phyloP scores from a whole-genome alignment of 257 asterid species.

The Nicotiana attenuata region DNA sequence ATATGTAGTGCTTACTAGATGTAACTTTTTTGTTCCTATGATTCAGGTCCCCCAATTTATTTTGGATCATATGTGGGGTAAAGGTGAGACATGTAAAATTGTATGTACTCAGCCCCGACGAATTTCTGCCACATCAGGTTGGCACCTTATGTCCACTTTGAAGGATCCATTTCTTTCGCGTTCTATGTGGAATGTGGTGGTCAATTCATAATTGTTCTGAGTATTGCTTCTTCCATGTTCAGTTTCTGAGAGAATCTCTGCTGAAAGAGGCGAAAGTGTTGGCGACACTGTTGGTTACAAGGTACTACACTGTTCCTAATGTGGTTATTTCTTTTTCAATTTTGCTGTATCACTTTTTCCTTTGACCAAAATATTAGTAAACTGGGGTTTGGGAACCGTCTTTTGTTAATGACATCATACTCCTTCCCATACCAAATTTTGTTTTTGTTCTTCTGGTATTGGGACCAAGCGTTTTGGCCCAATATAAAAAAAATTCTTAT shows the following conservation, averaged over 20 bases:
- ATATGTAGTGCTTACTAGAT: background rate
- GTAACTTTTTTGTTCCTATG: constrained; percentile 6
- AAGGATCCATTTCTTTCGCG: constrained; percentile 9
- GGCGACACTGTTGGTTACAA: constrained; percentile 93
- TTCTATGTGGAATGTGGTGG: background rate
- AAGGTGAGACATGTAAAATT: constrained; percentile 76
- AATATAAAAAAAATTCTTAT: background rate
- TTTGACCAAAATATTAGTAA: background rate
- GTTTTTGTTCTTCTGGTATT: constrained; percentile 1
- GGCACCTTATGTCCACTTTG: constrained; percentile 6
- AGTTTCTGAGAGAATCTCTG: constrained; percentile 96
- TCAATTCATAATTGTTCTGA: background rate
- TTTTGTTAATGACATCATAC: background rate
- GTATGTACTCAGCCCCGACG: constrained; percentile 94
- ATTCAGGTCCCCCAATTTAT: constrained; percentile 86
- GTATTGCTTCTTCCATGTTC: constrained; percentile 19
- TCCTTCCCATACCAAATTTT: background rate
- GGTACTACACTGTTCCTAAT: constrained; percentile 40
- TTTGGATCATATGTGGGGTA: constrained; percentile 84
- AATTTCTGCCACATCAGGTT: constrained; percentile 93
- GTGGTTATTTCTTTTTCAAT: background rate
- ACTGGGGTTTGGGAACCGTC: background rate
- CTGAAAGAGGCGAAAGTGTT: constrained; percentile 86
- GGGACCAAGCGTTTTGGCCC: background rate
- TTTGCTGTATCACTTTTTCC: background rate